phyloP scores from a whole-genome alignment of 2,329 filamentous ascomycete species.

The Ascochyta pisi region DNA sequence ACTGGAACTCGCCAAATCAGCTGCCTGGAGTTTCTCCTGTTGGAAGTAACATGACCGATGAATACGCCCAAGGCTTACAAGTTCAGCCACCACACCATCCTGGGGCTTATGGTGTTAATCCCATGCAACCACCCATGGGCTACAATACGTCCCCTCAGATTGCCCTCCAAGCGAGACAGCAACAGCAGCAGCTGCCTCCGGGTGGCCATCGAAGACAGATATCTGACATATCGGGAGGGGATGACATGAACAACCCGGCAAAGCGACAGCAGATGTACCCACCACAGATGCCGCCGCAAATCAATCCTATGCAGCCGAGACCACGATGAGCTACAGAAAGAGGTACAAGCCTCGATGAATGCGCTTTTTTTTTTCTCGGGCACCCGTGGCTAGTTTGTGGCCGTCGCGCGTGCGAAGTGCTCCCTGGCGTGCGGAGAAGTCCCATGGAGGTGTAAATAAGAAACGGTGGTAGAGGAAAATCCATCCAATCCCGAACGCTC shows the following conservation, averaged over 20 bases:
- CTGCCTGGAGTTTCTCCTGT: slow-evolving; percentile 65
- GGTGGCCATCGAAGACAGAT: slow-evolving; percentile 61
- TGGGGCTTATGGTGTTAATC: slow-evolving; percentile 47
- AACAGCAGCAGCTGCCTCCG: slow-evolving; percentile 22
- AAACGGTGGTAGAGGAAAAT: background rate
- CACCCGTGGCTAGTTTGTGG: background rate
- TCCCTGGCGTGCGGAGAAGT: slow-evolving; percentile 3
- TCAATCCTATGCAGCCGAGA: slow-evolving; percentile 60
- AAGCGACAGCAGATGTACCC: slow-evolving; percentile 67
- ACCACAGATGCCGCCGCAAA: slow-evolving; percentile 51
- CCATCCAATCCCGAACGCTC: slow-evolving; percentile 7
- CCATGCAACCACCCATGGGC: slow-evolving; percentile 45
- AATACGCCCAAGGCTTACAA: slow-evolving; percentile 56
- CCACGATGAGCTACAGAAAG: slow-evolving; percentile 43
- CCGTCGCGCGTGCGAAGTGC: slow-evolving; percentile 5
- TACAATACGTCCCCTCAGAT: slow-evolving; percentile 51
- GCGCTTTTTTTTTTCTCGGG: background rate
- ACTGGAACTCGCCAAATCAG: slow-evolving; percentile 69
- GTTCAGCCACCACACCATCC: slow-evolving; percentile 45
- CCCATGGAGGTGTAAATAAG: background rate
- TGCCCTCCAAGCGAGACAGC: slow-evolving; percentile 45
- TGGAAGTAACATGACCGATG: slow-evolving; percentile 54
- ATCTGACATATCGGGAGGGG: slow-evolving; percentile 65
- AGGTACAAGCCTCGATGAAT: background rate
- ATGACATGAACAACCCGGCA: slow-evolving; percentile 58